Evolutionary conservation across 805 yeast species (phyloP).

Genomic region (Cyberlindnera euphorbiae): DNA sequence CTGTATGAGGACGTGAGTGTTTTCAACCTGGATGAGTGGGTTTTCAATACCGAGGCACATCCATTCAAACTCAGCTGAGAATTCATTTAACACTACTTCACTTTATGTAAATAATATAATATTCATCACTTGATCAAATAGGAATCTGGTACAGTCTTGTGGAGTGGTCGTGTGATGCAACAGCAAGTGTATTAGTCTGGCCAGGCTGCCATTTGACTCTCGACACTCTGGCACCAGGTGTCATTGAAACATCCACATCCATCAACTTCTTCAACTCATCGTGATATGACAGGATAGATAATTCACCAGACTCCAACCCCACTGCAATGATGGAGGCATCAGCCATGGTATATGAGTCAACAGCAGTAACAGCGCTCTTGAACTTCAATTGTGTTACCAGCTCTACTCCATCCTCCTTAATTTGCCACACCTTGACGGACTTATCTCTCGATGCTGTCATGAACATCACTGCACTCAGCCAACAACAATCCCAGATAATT

Average conservation of each 20-base stretch:
- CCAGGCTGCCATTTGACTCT: constrained; percentile 52
- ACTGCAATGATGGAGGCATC: constrained; percentile 42
- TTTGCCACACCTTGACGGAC: constrained; percentile 67
- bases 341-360: constrained; percentile 42
- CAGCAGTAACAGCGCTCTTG: constrained; percentile 59
- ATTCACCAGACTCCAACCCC: constrained; percentile 69
- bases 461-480: constrained; percentile 62
- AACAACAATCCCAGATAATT: constrained; percentile 93
- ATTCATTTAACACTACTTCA: background rate
- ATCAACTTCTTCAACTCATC: constrained; percentile 27
- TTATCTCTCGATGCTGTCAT: constrained; percentile 88
- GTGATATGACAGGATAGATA: constrained; percentile 40
- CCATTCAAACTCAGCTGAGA: constrained; percentile 34
- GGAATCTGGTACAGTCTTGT: constrained; percentile 36
- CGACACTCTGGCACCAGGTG: constrained; percentile 61
- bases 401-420: constrained; percentile 32
- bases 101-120: no score
- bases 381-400: constrained; percentile 40
- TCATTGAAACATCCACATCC: constrained; percentile 33
- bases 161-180: constrained; percentile 64
- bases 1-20: constrained; percentile 40
- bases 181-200: constrained; percentile 36
- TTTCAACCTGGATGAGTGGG: constrained; percentile 47
- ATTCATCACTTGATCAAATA: no score
- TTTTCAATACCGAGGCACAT: constrained; percentile 61